Base-by-base conservation (phyloP, 2,329 filamentous ascomycete genomes). In the Cercospora nicotianae region DNA sequence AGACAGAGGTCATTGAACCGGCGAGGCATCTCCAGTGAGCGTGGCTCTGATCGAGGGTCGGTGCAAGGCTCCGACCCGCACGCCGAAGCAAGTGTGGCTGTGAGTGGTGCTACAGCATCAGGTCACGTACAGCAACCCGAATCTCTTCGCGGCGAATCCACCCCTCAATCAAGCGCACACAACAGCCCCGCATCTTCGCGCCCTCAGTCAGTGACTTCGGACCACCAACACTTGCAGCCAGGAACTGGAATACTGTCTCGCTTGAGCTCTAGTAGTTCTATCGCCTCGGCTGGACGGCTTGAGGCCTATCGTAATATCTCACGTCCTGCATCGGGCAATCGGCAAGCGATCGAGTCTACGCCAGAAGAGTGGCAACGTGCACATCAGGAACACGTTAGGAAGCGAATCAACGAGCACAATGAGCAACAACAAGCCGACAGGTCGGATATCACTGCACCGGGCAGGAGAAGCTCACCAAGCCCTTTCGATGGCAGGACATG, bases 1-100 rank as follows among this genome's bases (percentile, higher is more conserved):
- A 67, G 81, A 6, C 79, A 83, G 1, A 77, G 87, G 48, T 83
- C 86, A 39, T 78, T 80, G 23, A 77, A 80, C 39, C 73, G 68
- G 12, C 84, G 89, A 39, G 86, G 87, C 5, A 85, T 84, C 33
- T 92, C 90, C 0, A 87, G 88, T 6, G 90, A 93, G 67, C 83
- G 88, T 51, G 85, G 71, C 72, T 86, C 80, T 3, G 89, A 93
- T 67, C 83, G 88, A 55, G 85, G 71, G 72, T 86, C 80, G 2
- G 89, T 90, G 23, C 58, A 83, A 23, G 87, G 82, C 63, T 80
- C 83, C 9, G 89, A 92, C 75, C 88, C 90, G 71, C 89, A 90
- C 68, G 86, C 86, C 2, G 85, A 85, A 48, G 83, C 91, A 1
- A 88, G 87, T 70, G 83, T 93, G 2, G 87, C 86, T 3, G 74